phyloP scores from a whole-genome alignment of 1,139 yeast species.

The Candida neerlandica region DNA sequence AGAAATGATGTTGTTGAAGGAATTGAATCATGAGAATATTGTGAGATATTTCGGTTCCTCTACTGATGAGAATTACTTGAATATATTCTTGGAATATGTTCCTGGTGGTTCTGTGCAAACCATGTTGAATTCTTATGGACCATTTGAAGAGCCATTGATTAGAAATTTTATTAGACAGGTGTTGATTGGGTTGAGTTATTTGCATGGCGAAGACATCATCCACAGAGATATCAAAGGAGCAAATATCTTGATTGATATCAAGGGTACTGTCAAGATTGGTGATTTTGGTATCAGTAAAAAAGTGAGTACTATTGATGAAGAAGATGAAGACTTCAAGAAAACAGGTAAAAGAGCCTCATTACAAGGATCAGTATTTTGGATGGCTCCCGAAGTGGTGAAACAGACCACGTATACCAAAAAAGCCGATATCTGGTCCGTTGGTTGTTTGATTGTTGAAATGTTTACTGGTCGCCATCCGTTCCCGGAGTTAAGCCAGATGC shows the following conservation, averaged over 20 bases:
- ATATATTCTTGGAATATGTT: constrained; percentile 89
- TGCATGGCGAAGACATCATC: constrained; percentile 81
- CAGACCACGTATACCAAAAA: constrained; percentile 86
- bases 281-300: constrained; percentile 94
- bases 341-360: constrained; percentile 72
- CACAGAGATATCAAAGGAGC: constrained; percentile 96
- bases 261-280: constrained; percentile 88
- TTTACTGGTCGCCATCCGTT: constrained; percentile 93
- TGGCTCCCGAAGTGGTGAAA: constrained; percentile 97
- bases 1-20: constrained; percentile 79
- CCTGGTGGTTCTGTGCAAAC: constrained; percentile 97
- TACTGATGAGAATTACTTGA: constrained; percentile 67
- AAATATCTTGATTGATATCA: constrained; percentile 83
- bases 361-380: constrained; percentile 96
- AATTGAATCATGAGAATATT: constrained; percentile 86
- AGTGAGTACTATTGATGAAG: constrained; percentile 36
- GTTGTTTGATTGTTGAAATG: constrained; percentile 91
- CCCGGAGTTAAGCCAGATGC: constrained; percentile 94
- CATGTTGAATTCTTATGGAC: constrained; percentile 83
- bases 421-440: constrained; percentile 96
- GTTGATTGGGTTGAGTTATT: constrained; percentile 74
- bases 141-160: constrained; percentile 87
- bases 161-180: constrained; percentile 84
- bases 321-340: constrained; percentile 25
- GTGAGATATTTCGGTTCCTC: constrained; percentile 90